Conservation (phyloP, 73 alveolate species). For the Blepharisma japonicum region DNA sequence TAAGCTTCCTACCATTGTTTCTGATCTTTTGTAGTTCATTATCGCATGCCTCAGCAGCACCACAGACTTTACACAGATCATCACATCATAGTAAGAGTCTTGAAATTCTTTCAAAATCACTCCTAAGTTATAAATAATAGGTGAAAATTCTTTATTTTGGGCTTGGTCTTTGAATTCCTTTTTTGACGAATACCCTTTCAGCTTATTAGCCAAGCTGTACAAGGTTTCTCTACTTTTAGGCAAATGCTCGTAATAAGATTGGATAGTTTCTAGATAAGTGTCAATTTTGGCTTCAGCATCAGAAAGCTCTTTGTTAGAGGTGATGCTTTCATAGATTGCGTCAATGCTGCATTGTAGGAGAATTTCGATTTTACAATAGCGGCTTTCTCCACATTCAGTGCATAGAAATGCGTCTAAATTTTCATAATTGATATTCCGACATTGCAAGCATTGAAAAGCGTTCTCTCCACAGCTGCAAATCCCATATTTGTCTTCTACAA, state of each 20-base stretch:
- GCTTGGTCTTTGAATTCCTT: conserved; percentile 17
- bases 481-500: conserved; percentile 52
- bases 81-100: conserved; percentile 21
- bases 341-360: conserved; percentile 28
- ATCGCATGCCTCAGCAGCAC: neutral
- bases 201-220: neutral
- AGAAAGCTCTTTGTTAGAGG: conserved; percentile 32
- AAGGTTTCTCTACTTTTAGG: conserved; percentile 36
- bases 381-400: conserved; percentile 58
- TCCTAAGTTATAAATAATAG: neutral
- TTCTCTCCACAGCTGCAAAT: conserved; percentile 57
- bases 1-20: neutral
- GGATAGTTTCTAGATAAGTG: conserved; percentile 26
- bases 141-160: conserved; percentile 9
- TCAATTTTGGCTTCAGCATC: conserved; percentile 28
- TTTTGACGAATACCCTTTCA: conserved; percentile 31
- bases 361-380: conserved; percentile 47
- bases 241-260: conserved; percentile 28
- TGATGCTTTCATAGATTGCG: conserved; percentile 35
- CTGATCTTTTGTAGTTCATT: neutral
- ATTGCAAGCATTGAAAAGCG: conserved; percentile 52
- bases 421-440: conserved; percentile 60
- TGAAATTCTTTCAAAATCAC: neutral
- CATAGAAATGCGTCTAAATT: conserved; percentile 55
- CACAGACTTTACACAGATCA: conserved; percentile 20